Evolutionary conservation across 148 eudicot genomes (phyloP), one percentile per base, ranked within the genome.

Genomic region (Dianthus caryophyllus): DNA sequence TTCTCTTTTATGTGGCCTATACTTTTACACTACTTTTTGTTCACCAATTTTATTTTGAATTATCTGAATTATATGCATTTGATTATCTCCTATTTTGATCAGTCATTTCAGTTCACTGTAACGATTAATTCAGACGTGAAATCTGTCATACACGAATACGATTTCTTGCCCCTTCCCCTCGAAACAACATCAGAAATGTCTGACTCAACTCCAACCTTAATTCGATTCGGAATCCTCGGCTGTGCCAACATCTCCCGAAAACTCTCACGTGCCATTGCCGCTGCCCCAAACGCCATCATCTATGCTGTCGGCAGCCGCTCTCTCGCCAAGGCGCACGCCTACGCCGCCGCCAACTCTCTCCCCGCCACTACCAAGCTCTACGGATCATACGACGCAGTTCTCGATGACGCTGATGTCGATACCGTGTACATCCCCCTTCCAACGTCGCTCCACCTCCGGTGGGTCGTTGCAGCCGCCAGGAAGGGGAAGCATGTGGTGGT

Each of bases 241-340:
- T 89, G 96, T 72, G 96, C 96, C 17, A 79, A 79, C n/a, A 89
- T 89, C 9, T 89, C 89, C 30, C 80, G 91, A 0, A 89, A 89
- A 57, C 61, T 86, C 57, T 83, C 85, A 0, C 81, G 89, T 0
- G 96, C 89, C 70, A 83, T 89, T 26, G 16, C n/a, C 1, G 79
- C 79, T 21, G 62, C 84, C 33, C 83, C 96, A 9, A 79, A 76
- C 76, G 68, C 96, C 39, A 66, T 71, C 7, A 38, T 86, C 55
- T 39, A 67, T 74, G 90, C 88, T 33, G 50, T 88, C 60, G 96
- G 80, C 70, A 88, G 96, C 76, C 89, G 96, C 1, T 86, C 91
- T 0, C 1, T 73, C 17, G 85, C 78, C 41, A 88, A 88, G 25
- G 91, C 96, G 52, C 67, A 64, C 8, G 26, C 27, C 1, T 88